phyloP scores from a whole-genome alignment of 345 rosid genomes.

The Anastatica hierochuntica region DNA sequence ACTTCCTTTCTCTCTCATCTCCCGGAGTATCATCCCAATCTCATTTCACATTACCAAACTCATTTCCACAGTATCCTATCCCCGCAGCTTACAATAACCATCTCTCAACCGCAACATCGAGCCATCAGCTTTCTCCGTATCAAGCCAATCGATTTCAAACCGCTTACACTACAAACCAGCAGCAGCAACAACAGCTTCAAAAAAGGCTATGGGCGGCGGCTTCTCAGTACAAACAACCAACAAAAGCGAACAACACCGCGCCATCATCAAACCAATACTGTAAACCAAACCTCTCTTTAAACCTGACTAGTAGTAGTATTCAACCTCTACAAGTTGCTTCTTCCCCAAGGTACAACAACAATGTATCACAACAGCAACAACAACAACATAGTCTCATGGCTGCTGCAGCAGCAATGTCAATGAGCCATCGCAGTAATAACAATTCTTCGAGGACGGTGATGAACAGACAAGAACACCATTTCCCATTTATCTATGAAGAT shows the following conservation, averaged over 20 bases:
- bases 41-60: constrained; percentile 30
- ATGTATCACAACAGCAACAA: constrained; percentile 30
- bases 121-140: constrained; percentile 49
- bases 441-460: constrained; percentile 10
- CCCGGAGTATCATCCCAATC: constrained; percentile 25
- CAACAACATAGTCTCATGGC: constrained; percentile 36
- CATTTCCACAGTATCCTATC: constrained; percentile 26
- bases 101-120: constrained; percentile 31
- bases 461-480: constrained; percentile 45
- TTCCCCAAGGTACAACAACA: constrained; percentile 27
- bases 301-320: constrained; percentile 11
- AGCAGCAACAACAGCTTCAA: constrained; percentile 29
- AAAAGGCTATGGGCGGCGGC: constrained; percentile 57
- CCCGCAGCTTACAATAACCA: constrained; percentile 34
- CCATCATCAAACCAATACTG: constrained; percentile 31
- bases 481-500: constrained; percentile 29
- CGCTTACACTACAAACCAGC: constrained; percentile 30
- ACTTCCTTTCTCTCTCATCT: constrained; percentile 52
- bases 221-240: constrained; percentile 34
- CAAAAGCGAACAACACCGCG: constrained; percentile 12
- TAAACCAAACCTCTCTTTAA: constrained; percentile 31
- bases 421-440: constrained; percentile 8
- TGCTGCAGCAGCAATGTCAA: constrained; percentile 31
- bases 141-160: constrained; percentile 27
- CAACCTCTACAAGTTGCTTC: constrained; percentile 26